Evolutionary conservation across 2,329 filamentous ascomycete species (phyloP), one percentile per base, ranked within the genome.

Genomic region (Epicoccum sorghinum): DNA sequence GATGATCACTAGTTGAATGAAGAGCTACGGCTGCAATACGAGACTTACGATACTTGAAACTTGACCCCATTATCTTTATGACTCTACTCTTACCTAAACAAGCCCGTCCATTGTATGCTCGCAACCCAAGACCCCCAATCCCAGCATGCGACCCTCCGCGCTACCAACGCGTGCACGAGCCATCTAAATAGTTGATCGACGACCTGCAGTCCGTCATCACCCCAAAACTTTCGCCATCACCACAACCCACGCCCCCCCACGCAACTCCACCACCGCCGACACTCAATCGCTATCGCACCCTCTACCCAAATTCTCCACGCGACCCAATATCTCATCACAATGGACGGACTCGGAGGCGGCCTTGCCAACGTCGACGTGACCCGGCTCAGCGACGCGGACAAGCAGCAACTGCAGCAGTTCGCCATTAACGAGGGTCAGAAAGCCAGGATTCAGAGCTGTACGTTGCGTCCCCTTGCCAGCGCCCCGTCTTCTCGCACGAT

Each of bases 341-440:
- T 72, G 70, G 71, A 73, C 66, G 58, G 64, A n/a, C 59, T 65
- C 57, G 64, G 67, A 52, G 72, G 84, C 70, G 78, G 80, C 54
- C 57, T 70, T 58, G 61, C 58, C 78, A 82, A 77, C 57, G 68
- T 86, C 69, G 89, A 93, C 70, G 79, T 93, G 63, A 84, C 86
- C 68, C 87, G 86, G 77, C 88, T 97, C 72, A 89, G 85, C 68
- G 87, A 90, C 57, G 84, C 85, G 70, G 92, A 97, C 78, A 95
- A 92, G 83, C 82, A 86, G 62, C 92, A 98, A 78, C 84, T 99
- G 38, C 90, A 91, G 70, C 87, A 91, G 71, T 93, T 96, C 77
- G 82, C 97, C 55, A 80, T 86, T 66, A 91, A 90, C 72, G 92
- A 97, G 81, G 83, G 85, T 61, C 91, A 97, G 78, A 95, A 95